Evolutionary conservation across 2,329 filamentous ascomycete species (phyloP), one percentile per base, ranked within the genome.

Genomic region (Corynespora cassiicola): DNA sequence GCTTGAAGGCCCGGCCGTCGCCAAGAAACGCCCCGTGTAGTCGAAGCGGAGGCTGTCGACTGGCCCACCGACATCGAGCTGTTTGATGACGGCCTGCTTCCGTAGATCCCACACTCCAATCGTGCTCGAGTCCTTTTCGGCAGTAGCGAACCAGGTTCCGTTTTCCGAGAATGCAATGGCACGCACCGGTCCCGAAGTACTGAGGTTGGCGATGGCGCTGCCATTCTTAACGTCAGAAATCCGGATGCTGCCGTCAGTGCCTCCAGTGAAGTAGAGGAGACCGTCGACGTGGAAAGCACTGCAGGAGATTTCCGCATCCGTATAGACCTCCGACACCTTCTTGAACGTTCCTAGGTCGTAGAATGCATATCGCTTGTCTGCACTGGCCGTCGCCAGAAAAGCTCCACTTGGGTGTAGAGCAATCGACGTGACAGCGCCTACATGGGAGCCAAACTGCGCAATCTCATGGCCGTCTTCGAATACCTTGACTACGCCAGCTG

Each of bases 281-380:
- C 94, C 94, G 63, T 99, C 94, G 6, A 95, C 94, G 66, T 99
- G 94, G 78, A 99, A 97, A 21, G 86, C 82, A 49, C 85, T 87
- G 33, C 85, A 81, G 1, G 87, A 88, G 29, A 95, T 75, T 45
- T 85, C 88, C 87, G 62, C 80, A 68, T 92, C 86, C 16, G 85
- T 87, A 65, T 86, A 94, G 26, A 91, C 82, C 53, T 92, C 89
- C 37, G 85, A 87, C 30, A 91, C 82, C 17, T 84, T 81, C 58
- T 84, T 81, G 61, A 83, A 76, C 4, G 75, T 77, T 14, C 77
- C 69, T 24, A 96, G 69, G 52, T 97, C 90, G 69, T 97, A 96
- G 47, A 97, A 82, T 2, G 91, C 82, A 61, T 95, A 90, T 68
- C 87, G 92, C 80, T 96, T 96, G 68, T 99, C 94, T 2, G 84